A percentile compares a stretch with the other conserved stretches of the same genome.
These are phyloP conservation scores for Noccaea caerulescens DNA, from an alignment of 345 rosid genomes.

Conservation along the genomic window DNA sequence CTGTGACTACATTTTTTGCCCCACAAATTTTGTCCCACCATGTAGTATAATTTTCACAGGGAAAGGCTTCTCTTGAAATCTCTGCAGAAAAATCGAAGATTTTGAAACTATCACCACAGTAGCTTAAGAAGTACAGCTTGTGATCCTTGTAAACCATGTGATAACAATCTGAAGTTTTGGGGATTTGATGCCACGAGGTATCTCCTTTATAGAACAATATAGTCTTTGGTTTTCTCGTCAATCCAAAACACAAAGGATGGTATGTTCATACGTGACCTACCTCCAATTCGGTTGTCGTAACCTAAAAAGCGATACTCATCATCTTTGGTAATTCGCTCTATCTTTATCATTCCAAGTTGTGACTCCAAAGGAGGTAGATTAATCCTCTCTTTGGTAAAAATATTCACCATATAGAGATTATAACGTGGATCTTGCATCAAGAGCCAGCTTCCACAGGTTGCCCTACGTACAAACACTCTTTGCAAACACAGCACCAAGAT, in stretches of 20 bases:
- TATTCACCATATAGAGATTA: not conserved
- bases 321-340: too few species aligned
- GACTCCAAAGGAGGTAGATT: not conserved
- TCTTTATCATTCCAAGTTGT: too few species aligned
- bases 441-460: not conserved
- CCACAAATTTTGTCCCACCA: too few species aligned
- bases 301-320: too few species aligned
- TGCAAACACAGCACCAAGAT: not conserved
- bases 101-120: not conserved
- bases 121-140: conserved; percentile 2
- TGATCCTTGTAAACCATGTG: conserved; percentile 17
- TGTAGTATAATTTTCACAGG: too few species aligned
- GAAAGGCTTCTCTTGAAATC: too few species aligned
- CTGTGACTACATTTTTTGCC: too few species aligned
- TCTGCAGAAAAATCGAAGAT: not conserved
- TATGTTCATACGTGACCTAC: not conserved
- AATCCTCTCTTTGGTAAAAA: not conserved
- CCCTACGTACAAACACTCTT: not conserved
- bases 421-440: not conserved
- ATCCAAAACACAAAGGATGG: conserved; percentile 12
- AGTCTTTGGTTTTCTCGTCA: conserved; percentile 4
- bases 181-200: conserved; percentile 1
- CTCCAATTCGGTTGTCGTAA: too few species aligned
- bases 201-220: not conserved
- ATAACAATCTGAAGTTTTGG: not conserved